phyloP scores from a whole-genome alignment of 2,329 filamentous ascomycete genomes.

The Cladobotryum protrusum region DNA sequence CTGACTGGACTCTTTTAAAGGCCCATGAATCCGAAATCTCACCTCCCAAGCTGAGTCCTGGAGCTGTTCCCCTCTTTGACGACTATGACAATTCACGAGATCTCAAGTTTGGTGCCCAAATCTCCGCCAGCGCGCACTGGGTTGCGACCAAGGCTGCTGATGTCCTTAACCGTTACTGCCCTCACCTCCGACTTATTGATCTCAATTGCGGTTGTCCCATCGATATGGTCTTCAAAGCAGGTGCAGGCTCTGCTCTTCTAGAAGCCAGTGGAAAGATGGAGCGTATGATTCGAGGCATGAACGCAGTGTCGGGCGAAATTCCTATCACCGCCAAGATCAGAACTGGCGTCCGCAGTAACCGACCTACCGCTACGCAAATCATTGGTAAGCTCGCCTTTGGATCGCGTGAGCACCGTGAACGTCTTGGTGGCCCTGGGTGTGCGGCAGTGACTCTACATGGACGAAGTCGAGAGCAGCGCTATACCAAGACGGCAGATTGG shows the following conservation, averaged over 20 bases:
- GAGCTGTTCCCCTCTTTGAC: constrained; percentile 50
- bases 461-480: constrained; percentile 87
- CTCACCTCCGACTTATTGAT: constrained; percentile 83
- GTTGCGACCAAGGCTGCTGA: constrained; percentile 84
- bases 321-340: constrained; percentile 94
- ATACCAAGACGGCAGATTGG: constrained; percentile 92
- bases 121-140: constrained; percentile 89
- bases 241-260: constrained; percentile 87
- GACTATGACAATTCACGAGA: constrained; percentile 79
- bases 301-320: constrained; percentile 79
- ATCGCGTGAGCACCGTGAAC: constrained; percentile 61
- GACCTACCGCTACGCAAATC: constrained; percentile 73
- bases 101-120: constrained; percentile 84
- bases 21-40: constrained; percentile 77
- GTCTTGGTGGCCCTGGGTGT: constrained; percentile 71
- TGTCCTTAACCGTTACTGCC: constrained; percentile 67
- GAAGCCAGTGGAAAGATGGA: constrained; percentile 83
- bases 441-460: constrained; percentile 96
- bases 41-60: constrained; percentile 61
- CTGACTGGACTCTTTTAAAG: constrained; percentile 93
- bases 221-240: constrained; percentile 82
- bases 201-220: constrained; percentile 97
- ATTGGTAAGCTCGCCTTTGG: constrained; percentile 80
- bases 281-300: constrained; percentile 95
- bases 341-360: constrained; percentile 76